phyloP scores from a whole-genome alignment of 306 rosid species.

The Vigna mungo region DNA sequence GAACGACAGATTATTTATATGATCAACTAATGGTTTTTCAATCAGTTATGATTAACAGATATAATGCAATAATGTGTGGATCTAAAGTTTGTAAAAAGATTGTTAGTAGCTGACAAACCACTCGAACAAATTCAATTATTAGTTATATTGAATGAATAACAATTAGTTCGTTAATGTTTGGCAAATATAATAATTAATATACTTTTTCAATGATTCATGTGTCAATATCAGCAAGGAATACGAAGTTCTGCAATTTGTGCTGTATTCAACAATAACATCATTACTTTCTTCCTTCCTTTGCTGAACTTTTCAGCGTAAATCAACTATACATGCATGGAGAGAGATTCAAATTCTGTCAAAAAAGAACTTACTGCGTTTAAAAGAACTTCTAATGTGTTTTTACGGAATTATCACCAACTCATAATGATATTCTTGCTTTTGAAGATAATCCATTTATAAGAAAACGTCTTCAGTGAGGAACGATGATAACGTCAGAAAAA shows the following conservation, averaged over 20 bases:
- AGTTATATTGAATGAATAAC: not conserved
- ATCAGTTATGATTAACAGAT: not conserved
- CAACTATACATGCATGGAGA: not conserved
- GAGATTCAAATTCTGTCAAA: not conserved
- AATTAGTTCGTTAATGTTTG: slow-evolving; percentile 38
- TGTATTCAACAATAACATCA: slow-evolving; percentile 27
- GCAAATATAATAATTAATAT: slow-evolving; percentile 31
- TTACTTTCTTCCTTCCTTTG: slow-evolving; percentile 26
- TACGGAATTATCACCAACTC: not conserved
- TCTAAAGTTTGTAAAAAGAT: slow-evolving; percentile 17
- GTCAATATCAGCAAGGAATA: slow-evolving; percentile 41
- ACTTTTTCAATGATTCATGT: slow-evolving; percentile 37
- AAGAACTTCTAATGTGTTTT: not conserved
- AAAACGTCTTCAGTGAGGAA: slow-evolving; percentile 1
- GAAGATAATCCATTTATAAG: not conserved
- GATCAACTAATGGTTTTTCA: not conserved
- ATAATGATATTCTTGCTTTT: not conserved
- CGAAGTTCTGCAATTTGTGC: slow-evolving; percentile 36
- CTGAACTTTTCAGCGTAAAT: slow-evolving; percentile 5
- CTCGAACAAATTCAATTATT: slow-evolving; percentile 24
- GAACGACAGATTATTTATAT: slow-evolving; percentile 13
- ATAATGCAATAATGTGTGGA: slow-evolving; percentile 2
- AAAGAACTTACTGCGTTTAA: not conserved
- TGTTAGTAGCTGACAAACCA: slow-evolving; percentile 20
- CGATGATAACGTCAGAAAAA: not conserved